Base-by-base conservation (phyloP, 75 land plant species). In the Gnetum montanum region DNA sequence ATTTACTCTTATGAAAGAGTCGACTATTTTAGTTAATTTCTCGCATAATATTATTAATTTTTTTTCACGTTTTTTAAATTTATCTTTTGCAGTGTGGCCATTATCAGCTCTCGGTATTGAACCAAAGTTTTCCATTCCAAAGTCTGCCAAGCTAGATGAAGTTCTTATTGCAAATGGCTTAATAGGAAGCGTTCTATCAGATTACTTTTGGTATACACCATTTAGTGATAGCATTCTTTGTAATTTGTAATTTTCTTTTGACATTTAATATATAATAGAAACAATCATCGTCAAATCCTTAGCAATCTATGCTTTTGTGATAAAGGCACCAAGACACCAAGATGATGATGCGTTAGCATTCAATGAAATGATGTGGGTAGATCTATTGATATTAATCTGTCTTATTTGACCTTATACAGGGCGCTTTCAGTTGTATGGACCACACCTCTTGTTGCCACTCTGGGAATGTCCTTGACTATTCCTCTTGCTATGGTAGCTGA, bases 341-440 rank as follows among this genome's bases (percentile, higher is more conserved):
- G n/a, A n/a, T n/a, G n/a, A n/a, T n/a, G n/a, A n/a, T n/a, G n/a
- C n/a, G n/a, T n/a, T n/a, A n/a, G n/a, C n/a, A 41, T 15, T 41
- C 16, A 15, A 15, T 41, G 43, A 41, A 41, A 41, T 15, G 13
- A 41, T 15, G 43, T 41, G 13, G n/a, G 43, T 41, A 15, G 6
- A 16, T n/a, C n/a, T n/a, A n/a, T n/a, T n/a, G n/a, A n/a, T n/a
- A n/a, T n/a, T n/a, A n/a, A n/a, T n/a, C n/a, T n/a, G n/a, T n/a
- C n/a, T 46, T 46, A 15, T 26, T 2, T 50, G 3, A 52, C 11
- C 18, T 20, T 31, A n/a, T 20, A 36, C 44, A 73, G 76, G 76
- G 76, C 74, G 11, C 37, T 70, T 46, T 73, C 76, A 23, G 76
- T 73, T 26, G 76, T 73, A 28, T 73, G 76, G 76, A 73, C 76